These are phyloP conservation scores for Kurtzmaniella fragi DNA, from an alignment of 805 yeast genomes.

Conservation along the genomic window DNA sequence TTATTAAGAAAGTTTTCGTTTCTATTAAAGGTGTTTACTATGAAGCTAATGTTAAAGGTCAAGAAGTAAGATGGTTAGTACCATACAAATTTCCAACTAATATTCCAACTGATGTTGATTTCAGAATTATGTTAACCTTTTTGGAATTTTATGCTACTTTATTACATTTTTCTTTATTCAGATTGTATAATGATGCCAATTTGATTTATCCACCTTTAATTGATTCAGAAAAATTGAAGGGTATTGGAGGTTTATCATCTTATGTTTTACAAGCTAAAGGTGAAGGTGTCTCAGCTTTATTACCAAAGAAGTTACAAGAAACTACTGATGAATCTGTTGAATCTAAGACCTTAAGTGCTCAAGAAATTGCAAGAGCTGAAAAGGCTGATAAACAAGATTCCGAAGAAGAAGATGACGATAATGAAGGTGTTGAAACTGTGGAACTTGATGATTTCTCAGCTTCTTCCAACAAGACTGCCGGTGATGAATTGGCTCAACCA, in stretches of 20 bases:
- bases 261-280: constrained; percentile 63
- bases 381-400: constrained; percentile 35
- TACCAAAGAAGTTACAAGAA: constrained; percentile 23
- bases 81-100: constrained; percentile 97
- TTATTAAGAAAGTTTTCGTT: constrained; percentile 84
- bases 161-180: constrained; percentile 80
- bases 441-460: constrained; percentile 70
- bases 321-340: constrained; percentile 18
- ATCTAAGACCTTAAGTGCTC: constrained; percentile 31
- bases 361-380: constrained; percentile 47
- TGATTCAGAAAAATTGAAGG: constrained; percentile 65
- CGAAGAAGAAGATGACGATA: constrained; percentile 12
- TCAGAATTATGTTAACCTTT: constrained; percentile 94
- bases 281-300: constrained; percentile 28
- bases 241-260: constrained; percentile 85
- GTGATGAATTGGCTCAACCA: constrained; percentile 73
- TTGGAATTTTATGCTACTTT: constrained; percentile 93
- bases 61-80: constrained; percentile 91
- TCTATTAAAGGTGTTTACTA: constrained; percentile 96
- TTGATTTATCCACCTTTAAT: constrained; percentile 89
- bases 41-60: constrained; percentile 85
- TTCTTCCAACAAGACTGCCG: constrained; percentile 51
- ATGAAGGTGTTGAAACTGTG: constrained; percentile 14
- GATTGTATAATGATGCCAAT: constrained; percentile 79
- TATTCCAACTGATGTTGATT: constrained; percentile 90